Evolutionary conservation across 805 yeast genomes (phyloP).

Genomic region (Candida awuae): DNA sequence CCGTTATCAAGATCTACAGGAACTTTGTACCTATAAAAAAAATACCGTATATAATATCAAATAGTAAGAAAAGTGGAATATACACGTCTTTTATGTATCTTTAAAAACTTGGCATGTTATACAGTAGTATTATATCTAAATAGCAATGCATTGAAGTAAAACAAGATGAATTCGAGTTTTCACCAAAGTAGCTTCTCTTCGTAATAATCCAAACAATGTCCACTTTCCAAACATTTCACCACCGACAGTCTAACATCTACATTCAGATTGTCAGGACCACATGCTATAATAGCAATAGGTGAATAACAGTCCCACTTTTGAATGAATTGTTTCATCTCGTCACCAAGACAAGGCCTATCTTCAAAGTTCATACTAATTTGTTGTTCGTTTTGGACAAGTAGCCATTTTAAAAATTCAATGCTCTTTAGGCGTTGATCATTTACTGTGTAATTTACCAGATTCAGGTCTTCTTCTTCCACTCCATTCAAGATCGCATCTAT

Average conservation of each 20-base stretch:
- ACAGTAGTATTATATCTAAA: no score
- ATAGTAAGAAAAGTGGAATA: no score
- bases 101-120: no score
- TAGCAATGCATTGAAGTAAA: no score
- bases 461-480: not conserved
- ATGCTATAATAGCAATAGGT: conserved; percentile 29
- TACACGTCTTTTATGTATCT: no score
- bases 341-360: conserved; percentile 21
- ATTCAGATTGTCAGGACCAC: conserved; percentile 31
- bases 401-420: conserved; percentile 12
- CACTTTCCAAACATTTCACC: conserved; percentile 22
- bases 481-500: no score
- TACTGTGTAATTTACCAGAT: no score
- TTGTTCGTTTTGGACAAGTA: conserved; percentile 14
- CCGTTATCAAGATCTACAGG: no score
- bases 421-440: no score
- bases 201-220: conserved; percentile 28
- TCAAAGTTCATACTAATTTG: conserved; percentile 20
- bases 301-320: conserved; percentile 12
- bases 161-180: no score
- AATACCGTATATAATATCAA: no score
- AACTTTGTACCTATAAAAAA: no score
- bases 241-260: conserved; percentile 29
- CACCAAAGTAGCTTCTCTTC: conserved; percentile 34
- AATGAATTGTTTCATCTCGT: conserved; percentile 17